Conservation (phyloP, 2,329 filamentous ascomycete species). For the Phaeoacremonium minimum region DNA sequence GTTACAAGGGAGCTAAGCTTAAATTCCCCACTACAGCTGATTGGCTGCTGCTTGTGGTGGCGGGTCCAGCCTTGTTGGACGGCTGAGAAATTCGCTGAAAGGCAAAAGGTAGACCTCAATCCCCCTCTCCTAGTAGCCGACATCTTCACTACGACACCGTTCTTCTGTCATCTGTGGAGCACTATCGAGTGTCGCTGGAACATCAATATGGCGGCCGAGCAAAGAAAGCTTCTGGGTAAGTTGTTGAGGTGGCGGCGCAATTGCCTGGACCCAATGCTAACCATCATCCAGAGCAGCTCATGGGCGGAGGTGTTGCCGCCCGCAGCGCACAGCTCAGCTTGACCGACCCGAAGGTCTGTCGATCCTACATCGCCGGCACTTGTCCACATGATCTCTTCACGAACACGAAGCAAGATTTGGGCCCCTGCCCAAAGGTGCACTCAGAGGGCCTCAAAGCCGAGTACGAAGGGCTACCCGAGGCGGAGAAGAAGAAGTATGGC, state of each 20-base stretch:
- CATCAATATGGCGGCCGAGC: constrained; percentile 87
- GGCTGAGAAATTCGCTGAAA: constrained; percentile 2
- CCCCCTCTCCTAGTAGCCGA: background rate
- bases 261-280: background rate
- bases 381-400: constrained; percentile 99
- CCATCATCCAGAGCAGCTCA: constrained; percentile 70
- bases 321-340: constrained; percentile 80
- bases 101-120: background rate
- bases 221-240: constrained; percentile 85
- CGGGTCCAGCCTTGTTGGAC: constrained; percentile 1
- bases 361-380: constrained; percentile 87
- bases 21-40: background rate
- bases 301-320: constrained; percentile 70
- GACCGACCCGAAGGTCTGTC: constrained; percentile 89
- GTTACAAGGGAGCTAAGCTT: background rate
- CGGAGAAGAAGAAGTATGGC: constrained; percentile 72
- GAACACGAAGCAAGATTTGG: constrained; percentile 97
- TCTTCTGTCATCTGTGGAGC: background rate
- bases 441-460: constrained; percentile 84
- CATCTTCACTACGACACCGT: background rate
- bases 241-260: constrained; percentile 1
- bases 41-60: background rate
- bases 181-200: no score
- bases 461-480: constrained; percentile 69
- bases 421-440: constrained; percentile 83